Base-by-base conservation (phyloP, 352 stramenopile genomes). In the Phytophthora idaei region DNA sequence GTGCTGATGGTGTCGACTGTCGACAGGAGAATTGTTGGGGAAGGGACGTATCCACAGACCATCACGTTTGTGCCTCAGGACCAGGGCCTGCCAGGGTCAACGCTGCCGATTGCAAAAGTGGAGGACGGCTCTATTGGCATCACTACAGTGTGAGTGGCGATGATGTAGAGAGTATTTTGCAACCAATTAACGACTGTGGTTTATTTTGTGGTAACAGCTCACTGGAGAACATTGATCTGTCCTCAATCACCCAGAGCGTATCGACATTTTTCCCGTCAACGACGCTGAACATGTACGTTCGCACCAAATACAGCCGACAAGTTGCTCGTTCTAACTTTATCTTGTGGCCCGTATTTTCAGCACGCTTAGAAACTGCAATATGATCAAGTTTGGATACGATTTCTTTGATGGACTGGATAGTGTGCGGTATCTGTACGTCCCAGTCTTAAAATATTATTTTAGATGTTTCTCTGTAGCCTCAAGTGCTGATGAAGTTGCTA, bases 321-420 rank as follows among this genome's bases (percentile, higher is more conserved):
- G 21, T 21, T 21, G 21, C 21, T 21, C 21, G 21, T 21, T 21
- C 21, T 21, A 21, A 21, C 21, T 21, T 21, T 21, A 21, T 21
- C 21, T 21, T 21, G 21, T 9, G n/a, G 65, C 36, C 27, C 39
- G 5, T 42, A 52, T 37, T 7, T 53, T 77, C 45, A 85, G 76
- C 7, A 80, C 71, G 1, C 51, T 87, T 32, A 59, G 71, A 21
- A 83, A 81, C 49, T 85, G 74, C 62, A 83, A 77, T 48, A 28
- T 87, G 32, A 54, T 52, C 25, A 66, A 54, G 6, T 76, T 81
- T 25, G 67, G 68, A 1, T 74, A 67, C 25, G 54, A 78, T 31
- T 83, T 87, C 37, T 69, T 77, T 25, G 58, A 69, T 9, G 64
- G 57, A 47, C 36, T 80, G 14, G 60, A 44, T 25, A 69, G 61